A percentile compares a stretch with the other conserved stretches of the same genome.
These are phyloP conservation scores for Lachancea meyersii DNA, from an alignment of 805 yeast genomes.

Conservation along the genomic window DNA sequence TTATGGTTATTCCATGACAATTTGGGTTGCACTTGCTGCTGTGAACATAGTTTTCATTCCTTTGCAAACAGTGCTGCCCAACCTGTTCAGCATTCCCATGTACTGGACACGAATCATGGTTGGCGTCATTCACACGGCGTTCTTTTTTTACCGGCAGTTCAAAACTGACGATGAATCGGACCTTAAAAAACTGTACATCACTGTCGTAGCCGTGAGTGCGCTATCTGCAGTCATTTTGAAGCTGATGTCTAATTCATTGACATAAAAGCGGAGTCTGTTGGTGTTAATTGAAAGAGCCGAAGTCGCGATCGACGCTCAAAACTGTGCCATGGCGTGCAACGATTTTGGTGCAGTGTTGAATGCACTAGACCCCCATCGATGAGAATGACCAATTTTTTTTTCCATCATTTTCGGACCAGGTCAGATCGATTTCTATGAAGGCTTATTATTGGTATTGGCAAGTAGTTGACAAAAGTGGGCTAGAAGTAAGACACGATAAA, in stretches of 20 bases:
- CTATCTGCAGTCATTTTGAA: neutral
- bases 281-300: neutral
- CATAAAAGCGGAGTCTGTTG: neutral
- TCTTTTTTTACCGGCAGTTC: slow-evolving; percentile 4
- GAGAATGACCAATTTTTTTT: no score
- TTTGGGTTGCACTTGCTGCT: slow-evolving; percentile 81
- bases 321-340: no score
- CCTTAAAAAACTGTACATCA: neutral
- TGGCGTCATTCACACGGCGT: slow-evolving; percentile 2
- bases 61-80: neutral
- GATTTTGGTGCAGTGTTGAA: no score
- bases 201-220: neutral
- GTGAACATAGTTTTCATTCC: slow-evolving; percentile 5
- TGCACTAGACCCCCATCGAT: no score
- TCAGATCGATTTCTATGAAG: no score
- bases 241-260: neutral
- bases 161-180: neutral
- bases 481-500: no score
- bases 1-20: slow-evolving; percentile 77
- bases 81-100: neutral
- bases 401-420: no score
- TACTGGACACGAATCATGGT: neutral
- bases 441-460: no score
- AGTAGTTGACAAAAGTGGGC: no score
- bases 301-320: no score